Conservation (phyloP, 2,329 filamentous ascomycete species). For the Colletotrichum tamarilloi region DNA sequence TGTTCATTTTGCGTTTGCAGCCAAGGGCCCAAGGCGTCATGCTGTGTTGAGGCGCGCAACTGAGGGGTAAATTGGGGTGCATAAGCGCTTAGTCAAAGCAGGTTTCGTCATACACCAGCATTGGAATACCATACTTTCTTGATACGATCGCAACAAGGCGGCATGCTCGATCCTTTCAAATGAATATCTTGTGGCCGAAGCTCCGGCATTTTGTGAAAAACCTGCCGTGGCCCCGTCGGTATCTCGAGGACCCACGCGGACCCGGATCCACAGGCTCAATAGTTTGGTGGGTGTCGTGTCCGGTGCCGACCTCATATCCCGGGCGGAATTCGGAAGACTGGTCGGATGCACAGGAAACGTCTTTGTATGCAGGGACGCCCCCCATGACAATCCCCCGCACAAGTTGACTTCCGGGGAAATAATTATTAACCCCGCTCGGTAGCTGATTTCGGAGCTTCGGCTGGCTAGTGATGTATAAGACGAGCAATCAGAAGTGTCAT, state of each 20-base stretch:
- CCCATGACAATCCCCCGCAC: neutral
- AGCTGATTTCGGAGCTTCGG: neutral
- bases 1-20: neutral
- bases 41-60: neutral
- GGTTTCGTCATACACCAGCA: neutral
- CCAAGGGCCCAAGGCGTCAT: neutral
- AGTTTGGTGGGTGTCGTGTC: neutral
- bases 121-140: neutral
- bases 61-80: slow-evolving; percentile 1
- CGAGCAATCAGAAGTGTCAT: neutral
- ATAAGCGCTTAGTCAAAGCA: neutral
- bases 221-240: neutral
- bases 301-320: neutral
- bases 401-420: neutral
- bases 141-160: neutral
- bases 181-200: neutral
- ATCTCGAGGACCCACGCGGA: slow-evolving; percentile 3
- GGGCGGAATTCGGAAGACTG: neutral
- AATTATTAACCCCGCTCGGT: neutral
- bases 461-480: neutral
- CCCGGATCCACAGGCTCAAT: neutral
- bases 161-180: neutral
- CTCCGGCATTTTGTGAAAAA: neutral
- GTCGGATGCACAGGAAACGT: neutral
- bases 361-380: neutral